phyloP scores from a whole-genome alignment of 1,284 basidiomycete genomes.

The Malassezia furfur region DNA sequence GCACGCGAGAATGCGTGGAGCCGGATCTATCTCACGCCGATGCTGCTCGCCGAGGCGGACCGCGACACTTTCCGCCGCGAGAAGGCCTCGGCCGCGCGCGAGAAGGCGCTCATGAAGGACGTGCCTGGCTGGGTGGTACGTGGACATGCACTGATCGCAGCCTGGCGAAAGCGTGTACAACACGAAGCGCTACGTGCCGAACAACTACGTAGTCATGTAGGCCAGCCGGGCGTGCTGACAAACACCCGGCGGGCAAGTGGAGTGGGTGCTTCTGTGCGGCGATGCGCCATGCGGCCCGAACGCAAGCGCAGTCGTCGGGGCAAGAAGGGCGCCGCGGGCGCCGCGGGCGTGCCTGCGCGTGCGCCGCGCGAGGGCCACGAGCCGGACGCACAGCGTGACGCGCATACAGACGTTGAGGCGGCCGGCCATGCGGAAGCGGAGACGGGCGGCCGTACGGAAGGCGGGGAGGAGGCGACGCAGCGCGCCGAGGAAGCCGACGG shows the following conservation, averaged over 20 bases:
- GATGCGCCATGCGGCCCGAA: not conserved
- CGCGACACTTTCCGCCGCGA: slow-evolving; percentile 75
- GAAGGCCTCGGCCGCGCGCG: slow-evolving; percentile 67
- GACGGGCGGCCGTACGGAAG: no score
- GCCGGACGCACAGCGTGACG: no score
- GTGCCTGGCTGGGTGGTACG: slow-evolving; percentile 66
- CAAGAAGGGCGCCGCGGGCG: no score
- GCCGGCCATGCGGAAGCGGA: no score
- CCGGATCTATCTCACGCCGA: slow-evolving; percentile 82
- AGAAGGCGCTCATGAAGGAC: slow-evolving; percentile 90
- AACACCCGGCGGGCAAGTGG: not conserved
- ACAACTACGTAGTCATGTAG: slow-evolving; percentile 52
- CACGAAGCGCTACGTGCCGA: slow-evolving; percentile 66
- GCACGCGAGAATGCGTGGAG: slow-evolving; percentile 90
- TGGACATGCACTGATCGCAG: slow-evolving; percentile 49
- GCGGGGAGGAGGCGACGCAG: no score
- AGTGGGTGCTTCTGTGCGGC: not conserved
- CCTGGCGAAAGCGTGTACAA: slow-evolving; percentile 76
- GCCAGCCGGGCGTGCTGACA: not conserved
- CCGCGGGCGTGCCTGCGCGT: not conserved
- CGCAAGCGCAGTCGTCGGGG: no score
- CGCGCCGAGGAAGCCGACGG: no score
- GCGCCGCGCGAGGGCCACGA: no score
- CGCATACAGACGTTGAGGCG: no score
- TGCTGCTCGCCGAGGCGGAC: slow-evolving; percentile 79